Evolutionary conservation across 2,329 filamentous ascomycete genomes (phyloP), one percentile per base, ranked within the genome.

Genomic region (Pestalotiopsis sp.): DNA sequence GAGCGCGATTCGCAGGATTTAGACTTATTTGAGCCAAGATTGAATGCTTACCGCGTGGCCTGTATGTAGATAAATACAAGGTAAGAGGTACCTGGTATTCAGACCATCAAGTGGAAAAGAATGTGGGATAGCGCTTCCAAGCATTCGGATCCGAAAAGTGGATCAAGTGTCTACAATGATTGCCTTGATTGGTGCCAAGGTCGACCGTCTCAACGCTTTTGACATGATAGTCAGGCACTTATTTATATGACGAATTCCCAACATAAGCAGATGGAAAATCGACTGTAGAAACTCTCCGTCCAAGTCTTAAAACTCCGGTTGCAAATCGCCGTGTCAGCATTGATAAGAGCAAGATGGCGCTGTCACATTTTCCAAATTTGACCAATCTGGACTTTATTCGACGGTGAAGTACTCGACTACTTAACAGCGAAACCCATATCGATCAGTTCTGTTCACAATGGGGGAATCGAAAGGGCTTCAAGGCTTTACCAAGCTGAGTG

Each of bases 401-500:
- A 31, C 27, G 27, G 27, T 45, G 13, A n/a, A 2, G n/a, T 9
- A n/a, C 45, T 59, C 57, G 14, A 59, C 17, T 13, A 59, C 14
- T 27, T 3, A 31, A 36, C 20, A 58, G 14, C 4, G 56, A 12
- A 23, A 20, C 4, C 4, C n/a, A 23, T 58, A 9, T 36, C 27
- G 25, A 17, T 2, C 27, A 17, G 20, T 36, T 5, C 11, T 31
- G 4, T 17, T 36, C 20, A 6, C 41, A 38, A 65, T 49, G 45
- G 52, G 25, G 57, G 52, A 60, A 23, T 38, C n/a, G 17, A 36
- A 63, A 13, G 62, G 38, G 20, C 65, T 68, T 25, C 56, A 23
- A 2, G 61, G 61, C 60, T 68, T 68, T 25, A 68, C 52, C 17
- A 65, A 40, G 31, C 61, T 68, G 12, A 65, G 60, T 2, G 49